A percentile compares a stretch with the other conserved stretches of the same genome.
Evolutionary conservation across 257 asterid species (phyloP).

Genomic region (Nicotiana noctiflora): DNA sequence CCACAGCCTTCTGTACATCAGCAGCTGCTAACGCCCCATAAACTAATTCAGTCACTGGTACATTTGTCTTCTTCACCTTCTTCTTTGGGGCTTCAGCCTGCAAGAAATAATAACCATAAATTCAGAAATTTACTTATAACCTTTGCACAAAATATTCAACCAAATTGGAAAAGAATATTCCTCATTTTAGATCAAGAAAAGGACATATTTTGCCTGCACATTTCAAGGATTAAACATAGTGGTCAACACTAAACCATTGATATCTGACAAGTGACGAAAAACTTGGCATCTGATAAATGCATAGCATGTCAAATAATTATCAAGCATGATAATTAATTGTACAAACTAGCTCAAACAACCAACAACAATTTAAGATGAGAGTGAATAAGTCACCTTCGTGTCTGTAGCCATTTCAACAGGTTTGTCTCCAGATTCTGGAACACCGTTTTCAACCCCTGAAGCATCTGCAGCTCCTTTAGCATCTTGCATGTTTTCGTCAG

Average conservation of each 20-base stretch:
- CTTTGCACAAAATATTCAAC: not conserved
- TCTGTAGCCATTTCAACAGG: constrained; percentile 78
- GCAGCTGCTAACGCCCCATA: constrained; percentile 60
- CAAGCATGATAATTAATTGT: not conserved
- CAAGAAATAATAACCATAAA: not conserved
- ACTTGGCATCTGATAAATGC: not conserved
- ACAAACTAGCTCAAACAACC: not conserved
- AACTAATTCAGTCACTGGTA: constrained; percentile 68
- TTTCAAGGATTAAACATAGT: not conserved
- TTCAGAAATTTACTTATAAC: not conserved
- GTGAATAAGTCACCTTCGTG: constrained; percentile 47
- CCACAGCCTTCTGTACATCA: constrained; percentile 82
- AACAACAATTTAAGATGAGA: too few species aligned
- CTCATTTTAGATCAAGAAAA: not conserved
- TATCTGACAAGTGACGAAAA: not conserved
- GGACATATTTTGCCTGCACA: not conserved
- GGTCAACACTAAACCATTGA: not conserved
- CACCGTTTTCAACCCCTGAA: constrained; percentile 63
- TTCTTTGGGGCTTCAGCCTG: constrained; percentile 73
- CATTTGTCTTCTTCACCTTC: constrained; percentile 72
- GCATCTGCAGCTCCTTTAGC: constrained; percentile 36
- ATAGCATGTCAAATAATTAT: not conserved
- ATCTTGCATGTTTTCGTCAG: constrained; percentile 67
- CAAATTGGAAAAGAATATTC: not conserved
- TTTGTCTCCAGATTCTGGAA: constrained; percentile 56